A percentile compares a stretch with the other conserved stretches of the same genome.
phyloP scores from a whole-genome alignment of 805 yeast species.

The Peterozyma toletana region DNA sequence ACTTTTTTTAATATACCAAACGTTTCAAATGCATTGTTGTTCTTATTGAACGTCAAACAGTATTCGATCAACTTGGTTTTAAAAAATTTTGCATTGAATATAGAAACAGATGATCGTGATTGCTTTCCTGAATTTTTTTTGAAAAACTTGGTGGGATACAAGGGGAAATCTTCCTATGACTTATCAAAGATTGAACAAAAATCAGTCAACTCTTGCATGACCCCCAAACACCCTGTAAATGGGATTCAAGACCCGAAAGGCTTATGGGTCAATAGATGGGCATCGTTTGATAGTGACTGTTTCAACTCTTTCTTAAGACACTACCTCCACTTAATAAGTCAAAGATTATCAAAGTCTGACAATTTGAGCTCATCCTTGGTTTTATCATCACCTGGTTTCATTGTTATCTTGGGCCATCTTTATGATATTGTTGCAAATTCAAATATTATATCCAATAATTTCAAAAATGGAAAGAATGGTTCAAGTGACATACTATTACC shows the following conservation, averaged over 20 bases:
- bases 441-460: neutral
- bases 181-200: slow-evolving; percentile 17
- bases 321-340: slow-evolving; percentile 30
- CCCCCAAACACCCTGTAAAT: slow-evolving; percentile 27
- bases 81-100: slow-evolving; percentile 3
- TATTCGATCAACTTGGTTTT: slow-evolving; percentile 25
- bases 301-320: slow-evolving; percentile 59
- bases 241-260: slow-evolving; percentile 55
- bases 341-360: slow-evolving; percentile 10
- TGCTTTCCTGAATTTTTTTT: slow-evolving; percentile 17
- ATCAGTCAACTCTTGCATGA: slow-evolving; percentile 27
- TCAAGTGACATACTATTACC: slow-evolving; percentile 2
- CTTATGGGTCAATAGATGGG: slow-evolving; percentile 58
- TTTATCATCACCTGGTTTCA: slow-evolving; percentile 35
- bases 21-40: slow-evolving; percentile 49
- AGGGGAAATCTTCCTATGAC: slow-evolving; percentile 10
- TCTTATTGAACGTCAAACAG: slow-evolving; percentile 49
- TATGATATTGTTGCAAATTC: slow-evolving; percentile 28
- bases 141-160: slow-evolving; percentile 13
- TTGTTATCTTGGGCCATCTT: slow-evolving; percentile 36
- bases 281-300: slow-evolving; percentile 45
- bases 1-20: slow-evolving; percentile 47
- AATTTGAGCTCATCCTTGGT: slow-evolving; percentile 7
- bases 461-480: slow-evolving; percentile 2
- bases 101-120: neutral